A percentile compares a stretch with the other conserved stretches of the same genome.
Conservation (phyloP, 1,139 yeast species). For the Nadsonia starkeyi-henricii region DNA sequence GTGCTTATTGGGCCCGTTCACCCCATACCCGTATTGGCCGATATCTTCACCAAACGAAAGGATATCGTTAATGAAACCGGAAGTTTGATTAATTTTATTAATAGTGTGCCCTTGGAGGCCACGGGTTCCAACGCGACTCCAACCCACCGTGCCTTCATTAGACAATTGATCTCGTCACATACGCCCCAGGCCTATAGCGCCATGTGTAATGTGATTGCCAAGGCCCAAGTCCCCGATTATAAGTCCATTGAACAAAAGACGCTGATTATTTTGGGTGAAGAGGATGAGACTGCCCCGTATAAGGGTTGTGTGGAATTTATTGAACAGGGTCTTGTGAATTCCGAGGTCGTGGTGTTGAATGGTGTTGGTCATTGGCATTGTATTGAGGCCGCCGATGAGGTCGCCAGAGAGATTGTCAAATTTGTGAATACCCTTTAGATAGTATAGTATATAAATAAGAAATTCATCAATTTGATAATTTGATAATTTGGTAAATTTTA, state of each 20-base stretch:
- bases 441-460: no score
- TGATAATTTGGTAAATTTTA: no score
- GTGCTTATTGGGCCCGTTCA: slow-evolving; percentile 22
- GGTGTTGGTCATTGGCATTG: slow-evolving; percentile 23
- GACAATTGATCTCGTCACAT: slow-evolving; percentile 17
- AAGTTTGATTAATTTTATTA: slow-evolving; percentile 13
- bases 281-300: slow-evolving; percentile 21
- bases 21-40: slow-evolving; percentile 14
- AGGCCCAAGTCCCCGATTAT: slow-evolving; percentile 15
- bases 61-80: slow-evolving; percentile 10
- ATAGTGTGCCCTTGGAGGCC: slow-evolving; percentile 17
- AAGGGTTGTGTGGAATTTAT: slow-evolving; percentile 18
- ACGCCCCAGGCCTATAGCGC: slow-evolving; percentile 18
- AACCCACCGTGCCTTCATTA: slow-evolving; percentile 16
- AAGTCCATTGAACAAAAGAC: slow-evolving; percentile 12
- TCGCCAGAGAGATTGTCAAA: slow-evolving; percentile 1
- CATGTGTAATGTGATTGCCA: slow-evolving; percentile 19
- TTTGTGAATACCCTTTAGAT: background rate
- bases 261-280: slow-evolving; percentile 17
- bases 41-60: slow-evolving; percentile 15
- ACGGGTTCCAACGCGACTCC: slow-evolving; percentile 15
- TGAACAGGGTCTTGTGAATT: slow-evolving; percentile 10
- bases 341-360: slow-evolving; percentile 9
- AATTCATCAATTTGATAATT: no score
- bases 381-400: slow-evolving; percentile 16